Conservation (phyloP, 169 alveolate species). For the Eimeria necatrix region DNA sequence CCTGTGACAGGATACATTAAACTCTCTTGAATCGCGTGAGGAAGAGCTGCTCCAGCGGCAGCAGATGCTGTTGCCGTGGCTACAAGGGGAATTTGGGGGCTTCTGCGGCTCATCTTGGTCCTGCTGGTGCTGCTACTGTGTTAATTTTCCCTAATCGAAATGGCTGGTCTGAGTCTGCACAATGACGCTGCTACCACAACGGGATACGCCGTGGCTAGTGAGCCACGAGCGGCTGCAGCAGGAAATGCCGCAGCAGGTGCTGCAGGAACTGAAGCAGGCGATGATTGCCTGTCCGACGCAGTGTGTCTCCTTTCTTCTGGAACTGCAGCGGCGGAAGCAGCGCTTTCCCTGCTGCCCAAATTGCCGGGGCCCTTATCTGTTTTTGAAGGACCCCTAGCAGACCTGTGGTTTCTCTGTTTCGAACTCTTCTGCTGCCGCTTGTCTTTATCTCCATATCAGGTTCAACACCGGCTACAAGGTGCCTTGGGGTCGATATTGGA, state of each 20-base stretch:
- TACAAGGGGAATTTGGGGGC: neutral
- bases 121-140: neutral
- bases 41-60: too few species aligned
- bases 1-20: too few species aligned
- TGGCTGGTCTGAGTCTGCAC: neutral
- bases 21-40: too few species aligned
- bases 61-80: too few species aligned
- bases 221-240: neutral
- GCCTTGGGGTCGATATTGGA: neutral
- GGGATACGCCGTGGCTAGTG: neutral
- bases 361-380: conserved; percentile 14
- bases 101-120: neutral
- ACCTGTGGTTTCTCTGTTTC: conserved; percentile 1
- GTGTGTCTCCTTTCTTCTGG: conserved; percentile 15
- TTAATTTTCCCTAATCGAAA: neutral
- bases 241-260: neutral
- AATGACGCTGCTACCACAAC: neutral
- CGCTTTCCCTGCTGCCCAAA: neutral
- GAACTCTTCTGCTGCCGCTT: conserved; percentile 26
- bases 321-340: conserved; percentile 43
- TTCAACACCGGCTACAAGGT: conserved; percentile 11
- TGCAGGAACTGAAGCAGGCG: neutral
- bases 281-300: neutral
- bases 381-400: conserved; percentile 8
- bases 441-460: neutral